A percentile compares a stretch with the other conserved stretches of the same genome.
phyloP scores from a whole-genome alignment of 1,139 yeast genomes.

The Candida labiduridarum region DNA sequence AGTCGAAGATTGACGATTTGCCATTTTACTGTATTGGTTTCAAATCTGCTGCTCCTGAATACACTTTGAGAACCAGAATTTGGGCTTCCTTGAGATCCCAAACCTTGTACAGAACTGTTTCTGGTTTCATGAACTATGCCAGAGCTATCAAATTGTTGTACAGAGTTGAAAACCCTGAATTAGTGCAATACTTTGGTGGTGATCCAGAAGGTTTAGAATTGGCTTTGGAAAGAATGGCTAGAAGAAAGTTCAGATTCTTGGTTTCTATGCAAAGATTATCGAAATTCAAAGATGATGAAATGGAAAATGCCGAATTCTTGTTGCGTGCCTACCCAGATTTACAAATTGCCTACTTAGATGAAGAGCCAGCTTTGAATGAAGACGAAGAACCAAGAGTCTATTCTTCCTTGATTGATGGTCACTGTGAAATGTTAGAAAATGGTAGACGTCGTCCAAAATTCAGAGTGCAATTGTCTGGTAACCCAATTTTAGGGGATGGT shows the following conservation, averaged over 20 bases:
- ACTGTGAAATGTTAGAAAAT: conserved; percentile 38
- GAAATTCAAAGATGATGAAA: conserved; percentile 68
- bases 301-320: conserved; percentile 38
- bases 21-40: conserved; percentile 55
- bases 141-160: conserved; percentile 51
- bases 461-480: conserved; percentile 49
- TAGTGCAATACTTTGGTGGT: conserved; percentile 19
- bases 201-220: conserved; percentile 36
- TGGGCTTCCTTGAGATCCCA: conserved; percentile 63
- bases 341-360: conserved; percentile 46
- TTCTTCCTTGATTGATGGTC: conserved; percentile 47
- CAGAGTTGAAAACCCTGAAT: conserved; percentile 41
- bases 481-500: conserved; percentile 60
- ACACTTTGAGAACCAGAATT: conserved; percentile 52
- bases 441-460: conserved; percentile 45
- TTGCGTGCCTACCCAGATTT: conserved; percentile 48
- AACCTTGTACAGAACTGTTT: conserved; percentile 54
- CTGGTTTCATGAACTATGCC: conserved; percentile 61
- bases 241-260: conserved; percentile 96
- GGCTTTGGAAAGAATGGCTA: conserved; percentile 94
- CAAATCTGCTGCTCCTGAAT: conserved; percentile 56
- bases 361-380: conserved; percentile 46
- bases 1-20: conserved; percentile 34
- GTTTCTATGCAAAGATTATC: conserved; percentile 61
- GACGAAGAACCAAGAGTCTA: conserved; percentile 29